These are phyloP conservation scores for Cutaneotrichosporon sp. DNA, from an alignment of 1,284 basidiomycete genomes.

Conservation along the genomic window DNA sequence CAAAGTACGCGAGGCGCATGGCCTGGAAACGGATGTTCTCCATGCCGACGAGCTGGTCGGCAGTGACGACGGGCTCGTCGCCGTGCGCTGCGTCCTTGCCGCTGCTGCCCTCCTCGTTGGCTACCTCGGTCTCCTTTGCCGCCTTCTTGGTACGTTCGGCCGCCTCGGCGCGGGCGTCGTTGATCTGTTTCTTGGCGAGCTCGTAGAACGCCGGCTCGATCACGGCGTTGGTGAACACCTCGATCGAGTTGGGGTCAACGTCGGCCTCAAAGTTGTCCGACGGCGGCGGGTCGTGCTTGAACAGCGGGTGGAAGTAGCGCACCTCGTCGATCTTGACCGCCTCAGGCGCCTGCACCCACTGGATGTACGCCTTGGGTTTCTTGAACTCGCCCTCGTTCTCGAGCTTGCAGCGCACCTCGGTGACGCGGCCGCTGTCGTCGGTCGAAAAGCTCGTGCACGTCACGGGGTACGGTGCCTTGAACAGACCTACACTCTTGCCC, in stretches of 20 bases:
- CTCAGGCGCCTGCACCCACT: constrained; percentile 90
- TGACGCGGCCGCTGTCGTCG: constrained; percentile 65
- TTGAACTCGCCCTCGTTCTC: constrained; percentile 61
- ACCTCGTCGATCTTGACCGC: constrained; percentile 79
- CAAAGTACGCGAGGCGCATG: constrained; percentile 90
- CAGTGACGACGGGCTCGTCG: constrained; percentile 57
- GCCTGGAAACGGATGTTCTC: constrained; percentile 97
- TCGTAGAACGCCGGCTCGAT: constrained; percentile 86
- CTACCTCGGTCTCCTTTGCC: constrained; percentile 40
- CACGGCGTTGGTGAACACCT: constrained; percentile 72
- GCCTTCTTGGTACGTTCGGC: constrained; percentile 58
- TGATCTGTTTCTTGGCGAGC: constrained; percentile 66
- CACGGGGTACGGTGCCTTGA: constrained; percentile 91
- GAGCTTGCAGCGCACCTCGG: constrained; percentile 71
- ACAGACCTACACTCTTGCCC: constrained; percentile 92
- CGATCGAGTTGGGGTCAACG: constrained; percentile 74
- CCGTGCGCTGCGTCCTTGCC: constrained; percentile 28
- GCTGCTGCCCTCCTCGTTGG: constrained; percentile 48
- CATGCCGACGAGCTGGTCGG: constrained; percentile 78
- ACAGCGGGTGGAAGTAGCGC: constrained; percentile 85
- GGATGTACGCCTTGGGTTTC: constrained; percentile 94
- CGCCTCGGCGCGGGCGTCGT: constrained; percentile 63
- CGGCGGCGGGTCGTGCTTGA: constrained; percentile 88
- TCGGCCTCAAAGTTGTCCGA: constrained; percentile 72
- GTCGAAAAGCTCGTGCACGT: constrained; percentile 85